Evolutionary conservation across 768 basidiomycete species (phyloP).

Genomic region (Rhizopogon vesiculosus): DNA sequence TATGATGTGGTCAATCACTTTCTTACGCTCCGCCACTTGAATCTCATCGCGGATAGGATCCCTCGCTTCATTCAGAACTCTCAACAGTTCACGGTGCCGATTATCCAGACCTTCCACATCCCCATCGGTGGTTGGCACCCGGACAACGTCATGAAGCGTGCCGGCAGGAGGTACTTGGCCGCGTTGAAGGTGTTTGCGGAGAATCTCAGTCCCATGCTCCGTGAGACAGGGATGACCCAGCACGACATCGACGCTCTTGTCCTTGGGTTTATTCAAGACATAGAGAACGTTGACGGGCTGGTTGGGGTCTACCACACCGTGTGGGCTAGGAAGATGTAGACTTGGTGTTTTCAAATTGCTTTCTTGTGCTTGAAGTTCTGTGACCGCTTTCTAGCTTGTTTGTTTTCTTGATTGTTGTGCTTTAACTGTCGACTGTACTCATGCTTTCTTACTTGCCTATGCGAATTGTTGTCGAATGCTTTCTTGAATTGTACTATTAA

Average conservation of each 20-base stretch:
- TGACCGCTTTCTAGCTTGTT: background rate
- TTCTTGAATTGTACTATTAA: background rate
- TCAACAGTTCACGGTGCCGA: conserved; percentile 38
- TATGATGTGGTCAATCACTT: conserved; percentile 36
- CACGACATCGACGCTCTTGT: conserved; percentile 36
- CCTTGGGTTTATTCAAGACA: conserved; percentile 40
- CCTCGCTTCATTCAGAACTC: conserved; percentile 31
- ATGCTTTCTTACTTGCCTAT: background rate
- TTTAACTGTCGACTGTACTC: background rate
- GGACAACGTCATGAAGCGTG: conserved; percentile 16
- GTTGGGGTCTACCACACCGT: conserved; percentile 46
- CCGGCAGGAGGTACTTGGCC: conserved; percentile 41
- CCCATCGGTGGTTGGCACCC: conserved; percentile 56
- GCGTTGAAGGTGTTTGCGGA: conserved; percentile 39
- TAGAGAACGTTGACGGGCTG: conserved; percentile 42
- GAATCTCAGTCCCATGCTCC: conserved; percentile 45
- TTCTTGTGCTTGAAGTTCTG: background rate
- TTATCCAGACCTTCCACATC: conserved; percentile 30
- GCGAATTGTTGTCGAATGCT: background rate
- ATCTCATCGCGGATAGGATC: conserved; percentile 32
- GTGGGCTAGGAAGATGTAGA: conserved; percentile 33
- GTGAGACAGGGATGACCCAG: conserved; percentile 28
- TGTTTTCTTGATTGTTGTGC: background rate
- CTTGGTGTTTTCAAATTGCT: background rate
- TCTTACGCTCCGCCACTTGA: conserved; percentile 34